Evolutionary conservation across 495 filamentous ascomycete genomes (phyloP).

Genomic region (Hypoxylon lienhwacheense): DNA sequence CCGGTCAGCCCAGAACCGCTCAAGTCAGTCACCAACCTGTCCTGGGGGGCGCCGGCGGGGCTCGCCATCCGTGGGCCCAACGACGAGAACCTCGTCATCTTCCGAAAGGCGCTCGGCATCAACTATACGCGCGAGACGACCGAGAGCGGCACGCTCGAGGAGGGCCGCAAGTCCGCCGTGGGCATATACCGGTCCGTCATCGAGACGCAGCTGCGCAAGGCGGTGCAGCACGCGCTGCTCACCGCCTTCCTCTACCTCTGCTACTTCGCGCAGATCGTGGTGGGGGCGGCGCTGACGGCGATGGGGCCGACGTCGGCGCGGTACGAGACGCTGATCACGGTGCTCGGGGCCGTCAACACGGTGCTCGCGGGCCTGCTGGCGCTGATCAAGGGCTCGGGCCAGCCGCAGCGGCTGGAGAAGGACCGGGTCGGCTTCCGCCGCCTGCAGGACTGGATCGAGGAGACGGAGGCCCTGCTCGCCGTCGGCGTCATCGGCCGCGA

Average conservation of each 20-base stretch:
- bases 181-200: constrained; percentile 46
- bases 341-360: constrained; percentile 53
- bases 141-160: constrained; percentile 43
- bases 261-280: constrained; percentile 49
- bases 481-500: constrained; percentile 49
- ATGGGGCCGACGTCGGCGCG: constrained; percentile 46
- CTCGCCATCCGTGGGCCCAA: constrained; percentile 44
- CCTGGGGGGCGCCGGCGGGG: constrained; percentile 47
- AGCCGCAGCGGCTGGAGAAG: constrained; percentile 46
- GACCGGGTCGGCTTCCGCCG: constrained; percentile 47
- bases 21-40: constrained; percentile 27
- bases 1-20: constrained; percentile 9
- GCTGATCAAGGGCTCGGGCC: constrained; percentile 48
- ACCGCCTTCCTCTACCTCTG: constrained; percentile 41
- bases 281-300: constrained; percentile 51
- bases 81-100: constrained; percentile 51
- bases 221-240: constrained; percentile 31
- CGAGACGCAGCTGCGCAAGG: constrained; percentile 36
- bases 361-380: constrained; percentile 54
- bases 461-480: constrained; percentile 39
- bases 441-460: constrained; percentile 46
- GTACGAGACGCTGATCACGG: constrained; percentile 45
- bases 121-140: constrained; percentile 32
- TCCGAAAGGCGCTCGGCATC: constrained; percentile 48
- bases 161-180: constrained; percentile 41